Conservation (phyloP, 2,329 filamentous ascomycete species). For the Phaeosphaeriaceae sp. region DNA sequence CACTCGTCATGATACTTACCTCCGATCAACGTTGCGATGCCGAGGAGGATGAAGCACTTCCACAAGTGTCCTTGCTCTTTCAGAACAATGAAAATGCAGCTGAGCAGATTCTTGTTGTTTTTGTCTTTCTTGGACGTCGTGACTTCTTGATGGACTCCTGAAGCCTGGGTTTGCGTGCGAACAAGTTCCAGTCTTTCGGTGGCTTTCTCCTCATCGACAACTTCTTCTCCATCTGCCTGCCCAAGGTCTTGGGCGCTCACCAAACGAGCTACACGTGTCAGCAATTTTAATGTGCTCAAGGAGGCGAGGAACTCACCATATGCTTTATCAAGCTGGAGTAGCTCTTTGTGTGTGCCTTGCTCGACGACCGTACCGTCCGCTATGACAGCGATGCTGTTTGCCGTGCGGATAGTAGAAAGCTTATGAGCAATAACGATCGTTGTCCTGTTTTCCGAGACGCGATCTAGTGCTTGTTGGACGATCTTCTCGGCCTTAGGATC, state of each 20-base stretch:
- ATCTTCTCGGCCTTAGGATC: conserved; percentile 95
- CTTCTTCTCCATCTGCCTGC: conserved; percentile 25
- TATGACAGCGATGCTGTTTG: conserved; percentile 96
- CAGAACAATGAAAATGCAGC: conserved; percentile 35
- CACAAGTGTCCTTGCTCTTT: conserved; percentile 48
- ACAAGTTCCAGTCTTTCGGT: conserved; percentile 27
- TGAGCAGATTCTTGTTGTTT: conserved; percentile 38
- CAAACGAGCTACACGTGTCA: conserved; percentile 61
- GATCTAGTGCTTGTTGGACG: conserved; percentile 90
- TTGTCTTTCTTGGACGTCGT: conserved; percentile 26
- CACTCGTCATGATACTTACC: conserved; percentile 15
- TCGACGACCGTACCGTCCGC: conserved; percentile 81
- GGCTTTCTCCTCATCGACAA: conserved; percentile 22
- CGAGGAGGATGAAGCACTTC: conserved; percentile 40
- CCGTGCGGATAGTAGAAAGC: conserved; percentile 89
- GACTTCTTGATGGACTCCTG: conserved; percentile 27
- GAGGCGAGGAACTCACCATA: conserved; percentile 61
- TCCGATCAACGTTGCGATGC: conserved; percentile 42
- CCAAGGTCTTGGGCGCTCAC: conserved; percentile 59
- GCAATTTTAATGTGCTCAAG: neutral
- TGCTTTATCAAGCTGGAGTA: conserved; percentile 75
- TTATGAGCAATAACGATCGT: conserved; percentile 97
- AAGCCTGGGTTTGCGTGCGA: conserved; percentile 40
- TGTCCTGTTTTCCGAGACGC: conserved; percentile 82
- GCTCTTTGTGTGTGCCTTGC: conserved; percentile 84